Conservation (phyloP, 2,329 filamentous ascomycete genomes). For the Alternaria triticimaculans region DNA sequence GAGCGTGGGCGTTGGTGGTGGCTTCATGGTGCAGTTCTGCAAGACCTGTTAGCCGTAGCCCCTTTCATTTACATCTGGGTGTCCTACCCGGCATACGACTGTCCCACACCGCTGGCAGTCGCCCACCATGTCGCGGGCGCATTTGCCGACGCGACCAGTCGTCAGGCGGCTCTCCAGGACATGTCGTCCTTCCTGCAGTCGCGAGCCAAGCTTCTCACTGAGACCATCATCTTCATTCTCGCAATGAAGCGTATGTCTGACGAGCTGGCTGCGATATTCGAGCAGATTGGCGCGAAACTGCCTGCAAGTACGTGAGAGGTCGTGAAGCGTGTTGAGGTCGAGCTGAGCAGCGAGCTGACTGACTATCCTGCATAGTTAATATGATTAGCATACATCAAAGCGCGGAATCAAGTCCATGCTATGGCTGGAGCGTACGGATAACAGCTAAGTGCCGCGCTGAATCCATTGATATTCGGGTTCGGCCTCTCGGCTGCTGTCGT, state of each 20-base stretch:
- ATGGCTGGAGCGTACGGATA: conserved; percentile 66
- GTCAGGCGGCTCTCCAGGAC: conserved; percentile 47
- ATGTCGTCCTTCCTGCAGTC: conserved; percentile 28
- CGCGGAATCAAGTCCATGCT: conserved; percentile 39
- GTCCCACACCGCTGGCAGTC: conserved; percentile 79
- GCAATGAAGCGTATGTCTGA: conserved; percentile 80
- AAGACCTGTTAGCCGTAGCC: conserved; percentile 19
- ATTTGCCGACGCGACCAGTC: conserved; percentile 75
- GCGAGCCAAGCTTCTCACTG: conserved; percentile 60
- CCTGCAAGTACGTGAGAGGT: conserved; percentile 81
- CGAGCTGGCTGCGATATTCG: conserved; percentile 76
- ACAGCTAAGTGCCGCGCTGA: conserved; percentile 69
- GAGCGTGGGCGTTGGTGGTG: conserved; percentile 70
- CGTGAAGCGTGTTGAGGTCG: conserved; percentile 86
- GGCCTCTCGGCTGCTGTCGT: conserved; percentile 40
- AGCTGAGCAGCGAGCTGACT: conserved; percentile 76
- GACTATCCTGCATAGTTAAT: conserved; percentile 67
- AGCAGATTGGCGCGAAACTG: conserved; percentile 79
- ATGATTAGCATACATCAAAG: conserved; percentile 39
- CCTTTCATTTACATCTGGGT: not conserved
- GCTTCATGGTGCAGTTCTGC: conserved; percentile 90
- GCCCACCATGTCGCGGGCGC: conserved; percentile 85
- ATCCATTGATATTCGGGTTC: conserved; percentile 64
- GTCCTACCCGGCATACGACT: conserved; percentile 80
- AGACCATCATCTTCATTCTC: conserved; percentile 68